phyloP scores from a whole-genome alignment of 371 early-diverging fungal genomes.

The Mucor indicus region DNA sequence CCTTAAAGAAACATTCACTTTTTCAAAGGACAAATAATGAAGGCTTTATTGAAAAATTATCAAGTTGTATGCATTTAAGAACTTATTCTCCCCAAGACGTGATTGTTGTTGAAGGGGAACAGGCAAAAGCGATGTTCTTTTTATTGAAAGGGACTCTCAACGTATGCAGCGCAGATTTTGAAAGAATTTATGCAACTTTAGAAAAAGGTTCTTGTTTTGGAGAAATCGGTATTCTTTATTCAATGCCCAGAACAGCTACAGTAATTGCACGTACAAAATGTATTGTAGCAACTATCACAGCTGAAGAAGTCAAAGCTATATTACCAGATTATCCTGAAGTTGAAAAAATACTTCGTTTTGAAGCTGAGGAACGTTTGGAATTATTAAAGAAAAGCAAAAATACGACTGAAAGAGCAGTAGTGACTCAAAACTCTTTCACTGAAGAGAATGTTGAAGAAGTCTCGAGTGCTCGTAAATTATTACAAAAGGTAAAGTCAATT shows the following conservation, averaged over 20 bases:
- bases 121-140: conserved; percentile 83
- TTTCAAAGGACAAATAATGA: conserved; percentile 45
- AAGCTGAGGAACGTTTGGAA: conserved; percentile 59
- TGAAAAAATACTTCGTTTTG: conserved; percentile 47
- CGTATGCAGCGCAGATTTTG: conserved; percentile 75
- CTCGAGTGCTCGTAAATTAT: conserved; percentile 23
- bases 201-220: conserved; percentile 70
- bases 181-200: conserved; percentile 71
- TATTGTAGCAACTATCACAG: conserved; percentile 62
- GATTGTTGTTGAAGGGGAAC: conserved; percentile 73
- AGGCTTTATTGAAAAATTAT: conserved; percentile 32
- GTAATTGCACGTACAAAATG: conserved; percentile 74
- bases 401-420: not conserved
- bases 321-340: conserved; percentile 59
- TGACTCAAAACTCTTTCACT: conserved; percentile 15
- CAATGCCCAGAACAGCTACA: conserved; percentile 78
- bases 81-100: conserved; percentile 54
- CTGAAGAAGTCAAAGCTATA: conserved; percentile 48
- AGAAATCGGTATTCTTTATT: conserved; percentile 84
- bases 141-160: conserved; percentile 77
- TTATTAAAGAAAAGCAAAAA: conserved; percentile 29
- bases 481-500: conserved; percentile 28
- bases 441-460: conserved; percentile 23
- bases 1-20: conserved; percentile 40
- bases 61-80: conserved; percentile 50